Base-by-base conservation (phyloP, 495 filamentous ascomycete species). In the Tuber magnatum region DNA sequence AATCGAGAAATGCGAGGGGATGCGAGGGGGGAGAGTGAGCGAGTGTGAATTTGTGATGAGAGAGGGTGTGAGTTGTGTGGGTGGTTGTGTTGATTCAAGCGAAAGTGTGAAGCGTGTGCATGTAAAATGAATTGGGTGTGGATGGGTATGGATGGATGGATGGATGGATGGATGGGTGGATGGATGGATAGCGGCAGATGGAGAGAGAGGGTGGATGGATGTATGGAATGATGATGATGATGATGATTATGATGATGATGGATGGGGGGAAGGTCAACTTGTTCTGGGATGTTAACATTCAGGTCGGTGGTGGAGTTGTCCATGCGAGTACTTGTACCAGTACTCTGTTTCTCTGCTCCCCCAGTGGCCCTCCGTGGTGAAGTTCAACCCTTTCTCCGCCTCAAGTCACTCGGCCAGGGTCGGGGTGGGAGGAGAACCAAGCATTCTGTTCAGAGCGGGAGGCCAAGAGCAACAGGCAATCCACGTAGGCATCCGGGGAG, bases 371-470 rank as follows among this genome's bases (percentile, higher is more conserved):
- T 32, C 56, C 14, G 56, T 35, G 14, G 18, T 32, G 4, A 28
- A 20, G 56, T 35, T 35, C 56, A 35, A 65, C 32, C 56, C 28
- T 6, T 65, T 32, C 56, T 35, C 28, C 56, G 28, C 28, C 28
- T 14, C 56, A 65, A 65, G 18, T 12, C n/a, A 18, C 14, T 65
- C 28, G 56, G 18, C 32, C 5, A 5, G 32, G 35, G 28, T 65
- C 28, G 56, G 56, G 56, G 28, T 28, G 12, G 56, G 56, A 65
- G 56, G 56, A 35, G 56, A 35, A 65, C 56, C 56, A 65, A 65
- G 56, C 56, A 65, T 65, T 65, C 56, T 65, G 56, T 65, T 65
- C 56, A 14, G 14, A 65, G 28, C 56, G 56, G 56, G 16, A 65
- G 28, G 56, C 14, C 14, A 65, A 35, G 56, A 65, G 56, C 12